Evolutionary conservation across 768 basidiomycete genomes (phyloP), one percentile per base, ranked within the genome.

Genomic region (Kwoniella dendrophila): DNA sequence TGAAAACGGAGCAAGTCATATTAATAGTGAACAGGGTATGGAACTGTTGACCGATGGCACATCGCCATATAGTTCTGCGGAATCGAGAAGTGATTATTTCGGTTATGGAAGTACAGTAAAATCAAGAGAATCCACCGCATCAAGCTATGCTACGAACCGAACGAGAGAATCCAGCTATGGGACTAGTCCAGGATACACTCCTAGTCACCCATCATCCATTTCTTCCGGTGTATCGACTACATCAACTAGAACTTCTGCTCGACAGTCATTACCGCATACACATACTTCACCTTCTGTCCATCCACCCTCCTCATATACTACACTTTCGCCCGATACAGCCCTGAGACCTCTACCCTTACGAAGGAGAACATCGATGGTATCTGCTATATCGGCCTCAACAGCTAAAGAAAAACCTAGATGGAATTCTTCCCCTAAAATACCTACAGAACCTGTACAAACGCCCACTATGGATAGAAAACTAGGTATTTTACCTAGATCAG

Each of bases 331-430:
- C 6, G 33, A 33, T 48, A 55, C 51, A 16, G 43, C 41, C 12
- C 36, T 45, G 26, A 50, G 32, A 24, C 59, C 59, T 34, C 38
- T 48, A 4, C 26, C 32, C 8, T 47, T 44, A n/a, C 57, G 55
- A 12, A 44, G 29, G 14, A 45, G 56, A 29, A 36, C 53, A 5
- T 56, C 63, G 14, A 62, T 38, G 34, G 18, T 54, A 20, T 66
- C 66, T 2, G 30, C 32, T 41, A 56, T n/a, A 27, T 61, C 62
- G 22, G 24, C 30, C 4, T 36, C 56, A 6, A 67, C 66, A 2
- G 48, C 60, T 12, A 30, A 41, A 1, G 67, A 68, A 3, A 64
- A 62, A 50, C 69, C 72, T 14, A 41, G 62, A n/a, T 74, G 72
- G 72, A 71, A 74, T 32, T 32, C 59, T 4, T 69, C 69, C 4